Conservation (phyloP, 768 basidiomycete species). For the Sistotremastrum niveocremeum region DNA sequence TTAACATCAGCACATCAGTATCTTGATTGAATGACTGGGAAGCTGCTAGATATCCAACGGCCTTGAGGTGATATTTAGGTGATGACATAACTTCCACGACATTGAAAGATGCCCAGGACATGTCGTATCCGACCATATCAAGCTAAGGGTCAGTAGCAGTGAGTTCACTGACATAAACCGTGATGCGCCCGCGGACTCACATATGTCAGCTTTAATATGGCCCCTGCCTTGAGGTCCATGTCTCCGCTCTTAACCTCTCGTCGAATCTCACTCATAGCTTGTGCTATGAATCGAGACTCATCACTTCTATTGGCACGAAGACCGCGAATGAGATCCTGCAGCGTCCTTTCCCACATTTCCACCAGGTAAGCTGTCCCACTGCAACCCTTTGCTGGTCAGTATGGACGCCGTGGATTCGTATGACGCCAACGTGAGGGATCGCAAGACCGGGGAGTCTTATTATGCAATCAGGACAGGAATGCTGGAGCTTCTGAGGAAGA, state of each 20-base stretch:
- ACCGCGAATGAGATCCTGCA: conserved; percentile 91
- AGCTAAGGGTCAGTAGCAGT: conserved; percentile 40
- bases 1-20: conserved; percentile 95
- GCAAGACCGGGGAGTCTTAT: no score
- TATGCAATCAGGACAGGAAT: no score
- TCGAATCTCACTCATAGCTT: conserved; percentile 89
- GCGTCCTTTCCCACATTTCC: conserved; percentile 88
- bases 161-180: conserved; percentile 5
- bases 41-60: conserved; percentile 90
- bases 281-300: conserved; percentile 82
- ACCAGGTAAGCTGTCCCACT: background rate
- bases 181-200: conserved; percentile 36
- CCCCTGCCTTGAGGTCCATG: conserved; percentile 93
- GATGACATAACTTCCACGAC: conserved; percentile 99
- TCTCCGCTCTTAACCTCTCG: conserved; percentile 85
- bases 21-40: conserved; percentile 82
- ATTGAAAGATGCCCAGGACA: conserved; percentile 92
- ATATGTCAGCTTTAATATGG: conserved; percentile 91
- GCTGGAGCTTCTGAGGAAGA: no score
- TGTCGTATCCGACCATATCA: conserved; percentile 94
- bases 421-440: no score
- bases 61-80: conserved; percentile 80
- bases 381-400: no score
- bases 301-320: conserved; percentile 92
- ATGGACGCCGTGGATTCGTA: no score